phyloP scores from a whole-genome alignment of 2,329 filamentous ascomycete genomes.

The Claviceps lovelessii region DNA sequence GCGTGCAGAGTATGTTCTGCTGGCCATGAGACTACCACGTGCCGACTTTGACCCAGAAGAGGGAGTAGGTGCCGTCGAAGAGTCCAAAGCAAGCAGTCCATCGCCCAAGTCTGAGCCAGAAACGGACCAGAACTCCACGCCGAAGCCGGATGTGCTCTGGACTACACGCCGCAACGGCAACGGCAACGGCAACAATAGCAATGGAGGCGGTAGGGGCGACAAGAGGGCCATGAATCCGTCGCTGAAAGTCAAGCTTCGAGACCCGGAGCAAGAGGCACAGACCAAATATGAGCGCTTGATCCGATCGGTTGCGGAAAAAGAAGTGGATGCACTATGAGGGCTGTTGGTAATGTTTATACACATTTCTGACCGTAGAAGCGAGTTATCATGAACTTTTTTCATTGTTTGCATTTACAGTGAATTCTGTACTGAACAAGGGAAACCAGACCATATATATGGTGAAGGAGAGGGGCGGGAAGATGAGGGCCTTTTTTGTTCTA shows the following conservation, averaged over 20 bases:
- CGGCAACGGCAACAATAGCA: neutral
- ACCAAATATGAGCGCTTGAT: slow-evolving; percentile 24
- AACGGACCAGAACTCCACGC: slow-evolving; percentile 10
- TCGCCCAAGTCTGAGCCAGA: slow-evolving; percentile 17
- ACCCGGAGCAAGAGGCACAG: slow-evolving; percentile 22
- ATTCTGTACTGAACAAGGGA: neutral
- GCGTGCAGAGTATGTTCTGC: slow-evolving; percentile 49
- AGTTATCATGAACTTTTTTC: neutral
- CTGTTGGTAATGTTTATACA: no score
- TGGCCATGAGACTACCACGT: slow-evolving; percentile 51
- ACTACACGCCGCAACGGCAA: slow-evolving; percentile 7
- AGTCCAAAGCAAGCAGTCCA: slow-evolving; percentile 17
- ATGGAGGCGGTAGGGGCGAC: neutral
- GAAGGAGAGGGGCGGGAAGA: no score
- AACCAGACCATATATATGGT: neutral
- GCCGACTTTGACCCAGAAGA: slow-evolving; percentile 18
- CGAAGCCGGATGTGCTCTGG: slow-evolving; percentile 23
- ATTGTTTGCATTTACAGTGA: neutral
- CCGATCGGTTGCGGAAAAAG: slow-evolving; percentile 22
- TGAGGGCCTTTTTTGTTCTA: no score
- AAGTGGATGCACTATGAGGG: slow-evolving; percentile 12
- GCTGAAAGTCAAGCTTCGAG: slow-evolving; percentile 14
- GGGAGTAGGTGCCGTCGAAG: slow-evolving; percentile 12
- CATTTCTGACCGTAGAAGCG: no score
- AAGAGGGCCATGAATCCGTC: slow-evolving; percentile 6